phyloP scores from a whole-genome alignment of 345 rosid genomes.

The Eucalyptus curtisii region DNA sequence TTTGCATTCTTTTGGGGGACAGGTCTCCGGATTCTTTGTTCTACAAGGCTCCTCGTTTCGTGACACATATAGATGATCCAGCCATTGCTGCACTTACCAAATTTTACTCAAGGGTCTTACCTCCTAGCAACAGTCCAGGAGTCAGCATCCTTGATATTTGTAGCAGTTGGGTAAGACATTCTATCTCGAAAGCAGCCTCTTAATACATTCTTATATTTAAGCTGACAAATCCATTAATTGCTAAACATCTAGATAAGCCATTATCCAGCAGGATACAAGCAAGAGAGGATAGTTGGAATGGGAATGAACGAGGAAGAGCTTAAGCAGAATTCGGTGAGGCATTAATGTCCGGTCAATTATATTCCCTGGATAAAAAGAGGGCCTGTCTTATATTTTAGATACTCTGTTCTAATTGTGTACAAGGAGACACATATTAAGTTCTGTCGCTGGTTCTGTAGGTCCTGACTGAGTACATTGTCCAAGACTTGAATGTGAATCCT shows the following conservation, averaged over 20 bases:
- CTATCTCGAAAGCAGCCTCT: not conserved
- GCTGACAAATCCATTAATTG: not conserved
- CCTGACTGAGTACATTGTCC: constrained; percentile 57
- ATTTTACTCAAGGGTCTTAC: constrained; percentile 63
- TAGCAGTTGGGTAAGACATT: constrained; percentile 78
- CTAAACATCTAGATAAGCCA: constrained; percentile 59
- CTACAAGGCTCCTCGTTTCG: constrained; percentile 76
- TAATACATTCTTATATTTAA: not conserved
- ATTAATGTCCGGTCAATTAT: not conserved
- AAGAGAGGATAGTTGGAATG: constrained; percentile 63
- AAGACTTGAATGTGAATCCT: constrained; percentile 75
- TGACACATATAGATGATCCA: constrained; percentile 84
- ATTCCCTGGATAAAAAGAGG: not conserved
- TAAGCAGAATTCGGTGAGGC: constrained; percentile 52
- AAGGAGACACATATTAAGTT: not conserved
- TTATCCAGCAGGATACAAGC: constrained; percentile 75
- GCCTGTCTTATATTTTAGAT: not conserved
- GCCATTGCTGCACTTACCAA: constrained; percentile 79
- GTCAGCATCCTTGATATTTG: constrained; percentile 74
- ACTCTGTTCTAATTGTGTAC: not conserved
- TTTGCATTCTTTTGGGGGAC: not conserved
- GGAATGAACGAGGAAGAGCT: constrained; percentile 89
- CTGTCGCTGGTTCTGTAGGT: constrained; percentile 23
- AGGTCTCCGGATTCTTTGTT: constrained; percentile 68
- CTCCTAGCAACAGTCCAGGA: constrained; percentile 67